phyloP scores from a whole-genome alignment of 2,329 filamentous ascomycete genomes.

The Didymella arachidicola region DNA sequence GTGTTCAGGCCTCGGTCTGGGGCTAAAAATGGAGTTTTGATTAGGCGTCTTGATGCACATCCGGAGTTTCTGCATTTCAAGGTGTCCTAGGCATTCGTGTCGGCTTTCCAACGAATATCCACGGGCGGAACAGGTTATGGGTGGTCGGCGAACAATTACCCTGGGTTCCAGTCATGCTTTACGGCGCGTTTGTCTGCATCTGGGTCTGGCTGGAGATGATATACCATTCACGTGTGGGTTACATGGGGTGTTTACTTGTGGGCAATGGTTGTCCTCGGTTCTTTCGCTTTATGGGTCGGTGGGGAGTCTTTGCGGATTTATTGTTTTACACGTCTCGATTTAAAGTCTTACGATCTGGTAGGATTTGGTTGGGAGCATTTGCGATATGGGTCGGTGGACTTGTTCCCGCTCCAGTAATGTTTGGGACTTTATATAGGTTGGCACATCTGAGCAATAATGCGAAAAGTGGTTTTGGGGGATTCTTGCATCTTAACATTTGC shows the following conservation, averaged over 20 bases:
- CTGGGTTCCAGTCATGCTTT: constrained; percentile 42
- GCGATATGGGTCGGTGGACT: constrained; percentile 24
- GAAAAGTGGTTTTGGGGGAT: constrained; percentile 39
- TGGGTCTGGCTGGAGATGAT: constrained; percentile 39
- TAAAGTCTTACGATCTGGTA: constrained; percentile 21
- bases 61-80: constrained; percentile 54
- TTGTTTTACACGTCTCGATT: constrained; percentile 26
- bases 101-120: constrained; percentile 45
- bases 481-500: neutral
- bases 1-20: constrained; percentile 93
- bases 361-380: constrained; percentile 30
- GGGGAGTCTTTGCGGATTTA: constrained; percentile 38
- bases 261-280: constrained; percentile 33
- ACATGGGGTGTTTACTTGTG: constrained; percentile 42
- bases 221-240: constrained; percentile 41
- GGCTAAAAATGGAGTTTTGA: constrained; percentile 64
- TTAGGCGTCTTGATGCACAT: constrained; percentile 50
- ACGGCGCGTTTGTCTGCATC: constrained; percentile 45
- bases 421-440: constrained; percentile 32
- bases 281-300: constrained; percentile 30
- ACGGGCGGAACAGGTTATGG: constrained; percentile 46
- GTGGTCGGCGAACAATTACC: constrained; percentile 45
- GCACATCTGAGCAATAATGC: constrained; percentile 38
- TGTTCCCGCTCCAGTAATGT: constrained; percentile 30
- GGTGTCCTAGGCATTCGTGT: constrained; percentile 53